phyloP scores from a whole-genome alignment of 805 yeast genomes.

The Wickerhamiella spandovensis region DNA sequence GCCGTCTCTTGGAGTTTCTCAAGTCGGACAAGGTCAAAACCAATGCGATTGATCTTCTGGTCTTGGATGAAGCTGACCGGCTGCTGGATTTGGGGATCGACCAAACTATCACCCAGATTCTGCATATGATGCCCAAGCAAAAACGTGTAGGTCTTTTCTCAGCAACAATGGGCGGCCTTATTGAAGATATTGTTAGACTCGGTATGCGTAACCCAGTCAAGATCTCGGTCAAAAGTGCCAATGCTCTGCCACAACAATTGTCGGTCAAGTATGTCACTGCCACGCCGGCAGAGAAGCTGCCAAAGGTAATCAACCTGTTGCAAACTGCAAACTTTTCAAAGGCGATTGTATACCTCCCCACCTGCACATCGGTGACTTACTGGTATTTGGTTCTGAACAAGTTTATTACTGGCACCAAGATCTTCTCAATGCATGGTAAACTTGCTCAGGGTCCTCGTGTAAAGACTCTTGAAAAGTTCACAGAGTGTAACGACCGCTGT shows the following conservation, averaged over 20 bases:
- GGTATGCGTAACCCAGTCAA: conserved; percentile 92
- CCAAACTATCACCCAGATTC: conserved; percentile 51
- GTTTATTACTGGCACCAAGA: conserved; percentile 21
- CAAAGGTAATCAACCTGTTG: conserved; percentile 42
- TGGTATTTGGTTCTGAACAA: conserved; percentile 27
- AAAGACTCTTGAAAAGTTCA: conserved; percentile 53
- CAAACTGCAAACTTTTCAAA: conserved; percentile 49
- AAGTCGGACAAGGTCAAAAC: conserved; percentile 43
- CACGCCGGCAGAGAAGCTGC: conserved; percentile 47
- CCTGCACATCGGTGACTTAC: conserved; percentile 71
- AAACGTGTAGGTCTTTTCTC: conserved; percentile 88
- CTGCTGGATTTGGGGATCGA: conserved; percentile 67
- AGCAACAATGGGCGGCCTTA: conserved; percentile 81
- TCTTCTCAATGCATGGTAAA: conserved; percentile 84
- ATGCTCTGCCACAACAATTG: conserved; percentile 46
- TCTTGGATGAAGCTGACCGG: conserved; percentile 89
- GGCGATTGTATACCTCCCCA: conserved; percentile 84
- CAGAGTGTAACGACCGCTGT: conserved; percentile 34
- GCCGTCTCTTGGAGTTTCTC: conserved; percentile 67
- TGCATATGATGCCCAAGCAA: conserved; percentile 69
- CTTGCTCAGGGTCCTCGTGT: conserved; percentile 66
- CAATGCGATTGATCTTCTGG: conserved; percentile 52
- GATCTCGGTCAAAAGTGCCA: conserved; percentile 46
- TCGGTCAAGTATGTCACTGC: conserved; percentile 47
- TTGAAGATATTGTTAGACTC: conserved; percentile 62